These are phyloP conservation scores for Terana coerulea DNA, from an alignment of 768 basidiomycete genomes.

Conservation along the genomic window DNA sequence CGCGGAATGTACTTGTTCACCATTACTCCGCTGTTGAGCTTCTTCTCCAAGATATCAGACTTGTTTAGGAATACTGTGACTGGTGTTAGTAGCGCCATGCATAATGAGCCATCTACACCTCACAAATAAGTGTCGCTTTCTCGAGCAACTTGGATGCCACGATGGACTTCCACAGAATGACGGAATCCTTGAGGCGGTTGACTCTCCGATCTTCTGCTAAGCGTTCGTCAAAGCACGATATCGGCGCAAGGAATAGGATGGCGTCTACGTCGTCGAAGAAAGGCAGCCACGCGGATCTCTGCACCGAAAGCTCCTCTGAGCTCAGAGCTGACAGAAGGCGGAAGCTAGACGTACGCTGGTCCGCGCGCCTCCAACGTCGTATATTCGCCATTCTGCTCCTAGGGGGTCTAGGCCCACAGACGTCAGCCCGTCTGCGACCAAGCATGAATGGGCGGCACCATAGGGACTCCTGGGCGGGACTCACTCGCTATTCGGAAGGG, in stretches of 20 bases:
- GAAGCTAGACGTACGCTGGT: constrained; percentile 49
- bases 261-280: constrained; percentile 82
- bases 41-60: constrained; percentile 64
- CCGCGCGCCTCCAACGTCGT: constrained; percentile 77
- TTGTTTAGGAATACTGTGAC: constrained; percentile 37
- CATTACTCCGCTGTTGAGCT: constrained; percentile 50
- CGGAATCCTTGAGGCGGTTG: constrained; percentile 76
- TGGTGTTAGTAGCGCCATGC: not conserved
- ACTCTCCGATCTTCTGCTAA: constrained; percentile 65
- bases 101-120: constrained; percentile 3
- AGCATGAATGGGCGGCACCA: too few relatives aligned
- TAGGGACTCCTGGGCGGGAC: too few relatives aligned
- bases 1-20: constrained; percentile 59
- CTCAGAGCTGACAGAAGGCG: too few relatives aligned
- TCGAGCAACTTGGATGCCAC: constrained; percentile 63
- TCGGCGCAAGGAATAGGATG: constrained; percentile 79
- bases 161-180: constrained; percentile 73
- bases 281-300: constrained; percentile 75
- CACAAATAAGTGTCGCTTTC: constrained; percentile 43
- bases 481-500: constrained; percentile 47
- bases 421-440: too few relatives aligned
- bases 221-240: constrained; percentile 80
- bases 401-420: constrained; percentile 27
- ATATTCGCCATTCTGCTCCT: constrained; percentile 75
- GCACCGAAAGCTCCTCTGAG: too few relatives aligned